Evolutionary conservation across 2,329 filamentous ascomycete genomes (phyloP), one percentile per base, ranked within the genome.

Genomic region (Calonectria henricotiae): DNA sequence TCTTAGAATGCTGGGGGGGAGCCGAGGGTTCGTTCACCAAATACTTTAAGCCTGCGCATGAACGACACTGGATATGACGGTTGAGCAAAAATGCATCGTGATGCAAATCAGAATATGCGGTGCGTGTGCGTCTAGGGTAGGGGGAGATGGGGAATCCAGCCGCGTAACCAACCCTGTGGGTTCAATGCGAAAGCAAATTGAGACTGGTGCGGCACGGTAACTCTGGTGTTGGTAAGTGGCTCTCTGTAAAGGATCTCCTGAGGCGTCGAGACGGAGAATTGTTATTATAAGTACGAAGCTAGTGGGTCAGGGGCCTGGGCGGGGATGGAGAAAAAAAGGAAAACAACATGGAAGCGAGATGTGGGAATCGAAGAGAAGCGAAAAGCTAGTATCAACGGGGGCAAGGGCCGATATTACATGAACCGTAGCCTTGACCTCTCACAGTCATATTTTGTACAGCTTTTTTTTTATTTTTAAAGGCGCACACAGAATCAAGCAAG

Each of bases 71-170:
- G 65, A 66, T 64, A 64, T 68, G 63, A 58, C 43, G 62, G 69
- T 61, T 62, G 68, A 67, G 44, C 44, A 51, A 71, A 73, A 68
- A 65, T 63, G 62, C 47, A 69, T 76, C 63, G 70, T 69, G 70
- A 74, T 74, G 70, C 46, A 65, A 55, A 58, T 69, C 65, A 69
- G n/a, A 62, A 46, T 62, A 55, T 69, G 67, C 46, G 25, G 46
- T 39, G 67, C 62, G 44, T 43, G 67, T 44, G 62, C 46, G 67
- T 62, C 30, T 27, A 62, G 55, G 62, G 54, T 62, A 46, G 62
- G 54, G 44, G 37, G 47, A 30, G 27, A 43, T 55, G 32, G 62
- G 39, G 66, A 41, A 44, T 47, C 44, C 20, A 43, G 27, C 47
- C n/a, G 32, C 51, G 54, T 39, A 41, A 25, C 43, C 54, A 37